phyloP scores from a whole-genome alignment of 2,329 filamentous ascomycete genomes.

The Cladosporium halotolerans region DNA sequence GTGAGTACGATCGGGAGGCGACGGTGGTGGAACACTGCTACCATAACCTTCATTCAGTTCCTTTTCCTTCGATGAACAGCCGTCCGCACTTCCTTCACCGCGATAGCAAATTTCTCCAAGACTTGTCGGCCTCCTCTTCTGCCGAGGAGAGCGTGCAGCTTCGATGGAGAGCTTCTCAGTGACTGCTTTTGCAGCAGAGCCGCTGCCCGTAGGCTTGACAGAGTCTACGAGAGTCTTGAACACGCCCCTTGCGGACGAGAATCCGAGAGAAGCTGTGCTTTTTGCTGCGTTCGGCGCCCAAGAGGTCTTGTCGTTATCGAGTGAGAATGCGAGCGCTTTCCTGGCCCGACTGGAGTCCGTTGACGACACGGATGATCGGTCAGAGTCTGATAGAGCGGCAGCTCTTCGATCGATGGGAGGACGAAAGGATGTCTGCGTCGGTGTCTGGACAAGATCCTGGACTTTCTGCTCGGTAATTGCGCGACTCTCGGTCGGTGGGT shows the following conservation, averaged over 20 bases:
- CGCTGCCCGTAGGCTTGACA: neutral
- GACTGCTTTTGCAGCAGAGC: neutral
- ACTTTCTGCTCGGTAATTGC: too few relatives aligned
- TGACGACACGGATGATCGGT: neutral
- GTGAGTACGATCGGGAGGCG: too few relatives aligned
- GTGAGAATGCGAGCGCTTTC: neutral
- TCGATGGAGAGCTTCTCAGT: neutral
- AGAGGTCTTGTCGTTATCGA: neutral
- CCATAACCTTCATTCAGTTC: too few relatives aligned
- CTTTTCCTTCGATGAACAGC: too few relatives aligned
- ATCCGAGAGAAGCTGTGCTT: neutral
- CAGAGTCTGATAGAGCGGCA: neutral
- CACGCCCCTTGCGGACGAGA: neutral
- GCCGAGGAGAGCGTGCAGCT: neutral
- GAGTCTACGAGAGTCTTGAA: neutral
- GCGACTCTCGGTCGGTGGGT: too few relatives aligned
- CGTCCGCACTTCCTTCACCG: too few relatives aligned
- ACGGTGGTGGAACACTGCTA: too few relatives aligned
- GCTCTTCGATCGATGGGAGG: neutral
- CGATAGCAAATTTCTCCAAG: too few relatives aligned
- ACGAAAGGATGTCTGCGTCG: too few relatives aligned
- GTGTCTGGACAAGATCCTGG: too few relatives aligned
- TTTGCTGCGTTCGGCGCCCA: neutral
- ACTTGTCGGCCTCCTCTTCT: too few relatives aligned
- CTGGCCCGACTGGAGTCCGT: conserved; percentile 5